These are phyloP conservation scores for Sorghum bicolor DNA, from an alignment of 176 grass and related monocot genomes.

Conservation along the genomic window DNA sequence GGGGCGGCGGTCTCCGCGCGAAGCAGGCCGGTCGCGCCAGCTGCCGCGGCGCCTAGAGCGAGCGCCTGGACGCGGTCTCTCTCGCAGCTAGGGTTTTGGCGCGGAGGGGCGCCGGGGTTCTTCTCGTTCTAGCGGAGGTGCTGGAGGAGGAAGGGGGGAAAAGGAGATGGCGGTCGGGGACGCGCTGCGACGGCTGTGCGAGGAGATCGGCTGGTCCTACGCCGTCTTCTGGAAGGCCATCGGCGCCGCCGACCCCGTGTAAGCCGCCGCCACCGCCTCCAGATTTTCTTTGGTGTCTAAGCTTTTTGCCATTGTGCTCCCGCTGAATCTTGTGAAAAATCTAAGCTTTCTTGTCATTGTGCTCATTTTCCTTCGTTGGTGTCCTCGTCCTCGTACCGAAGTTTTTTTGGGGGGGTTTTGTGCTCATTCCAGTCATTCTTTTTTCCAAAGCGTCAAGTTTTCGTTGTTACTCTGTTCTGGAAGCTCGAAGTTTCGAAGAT, in stretches of 20 bases:
- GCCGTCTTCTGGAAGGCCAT: slow-evolving; percentile 93
- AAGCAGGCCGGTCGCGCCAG: slow-evolving; percentile 84
- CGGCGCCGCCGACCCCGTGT: slow-evolving; percentile 66
- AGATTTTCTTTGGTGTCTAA: not conserved
- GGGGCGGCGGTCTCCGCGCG: slow-evolving; percentile 57
- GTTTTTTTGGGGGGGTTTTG: not conserved
- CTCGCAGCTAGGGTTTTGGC: slow-evolving; percentile 26
- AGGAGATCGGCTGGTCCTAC: slow-evolving; percentile 94
- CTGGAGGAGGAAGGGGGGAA: too few species aligned
- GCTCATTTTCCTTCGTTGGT: not conserved
- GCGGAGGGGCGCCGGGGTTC: not conserved
- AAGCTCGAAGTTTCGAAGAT: not conserved
- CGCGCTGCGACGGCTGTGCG: slow-evolving; percentile 71
- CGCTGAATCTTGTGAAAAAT: slow-evolving; percentile 10
- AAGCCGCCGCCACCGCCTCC: slow-evolving; percentile 26
- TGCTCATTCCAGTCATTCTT: not conserved
- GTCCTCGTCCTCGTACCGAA: not conserved
- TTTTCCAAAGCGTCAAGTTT: not conserved
- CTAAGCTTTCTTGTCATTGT: not conserved
- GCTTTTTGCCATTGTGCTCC: not conserved
- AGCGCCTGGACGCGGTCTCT: not conserved
- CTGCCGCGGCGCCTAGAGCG: slow-evolving; percentile 88
- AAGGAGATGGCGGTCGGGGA: slow-evolving; percentile 64
- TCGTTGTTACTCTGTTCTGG: not conserved
- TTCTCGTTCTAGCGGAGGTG: not conserved